A percentile compares a stretch with the other conserved stretches of the same genome.
These are phyloP conservation scores for Syncephalastrum sp. DNA, from an alignment of 371 early-diverging fungal species.

Conservation along the genomic window DNA sequence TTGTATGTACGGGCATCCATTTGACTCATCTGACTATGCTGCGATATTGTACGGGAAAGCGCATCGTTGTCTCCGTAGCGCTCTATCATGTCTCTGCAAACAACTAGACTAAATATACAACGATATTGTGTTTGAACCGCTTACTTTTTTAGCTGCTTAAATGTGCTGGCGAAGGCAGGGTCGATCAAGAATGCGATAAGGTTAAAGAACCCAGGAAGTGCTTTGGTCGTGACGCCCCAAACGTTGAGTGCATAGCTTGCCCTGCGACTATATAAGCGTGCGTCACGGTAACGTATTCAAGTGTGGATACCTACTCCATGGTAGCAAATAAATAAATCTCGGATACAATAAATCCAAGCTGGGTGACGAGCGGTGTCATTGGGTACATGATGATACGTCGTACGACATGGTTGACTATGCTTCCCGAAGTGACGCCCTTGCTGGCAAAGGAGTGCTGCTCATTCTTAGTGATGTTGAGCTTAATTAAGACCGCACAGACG, in stretches of 20 bases:
- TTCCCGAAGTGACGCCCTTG: background rate
- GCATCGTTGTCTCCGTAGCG: slow-evolving; percentile 7
- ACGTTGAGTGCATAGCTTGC: slow-evolving; percentile 22
- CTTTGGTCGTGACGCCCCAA: slow-evolving; percentile 21
- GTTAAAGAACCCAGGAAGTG: slow-evolving; percentile 24
- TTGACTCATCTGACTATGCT: background rate
- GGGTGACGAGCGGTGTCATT: slow-evolving; percentile 19
- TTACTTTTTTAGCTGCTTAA: slow-evolving; percentile 13
- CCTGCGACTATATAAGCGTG: slow-evolving; percentile 3
- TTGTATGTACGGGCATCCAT: slow-evolving; percentile 8
- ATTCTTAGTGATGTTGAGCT: slow-evolving; percentile 10
- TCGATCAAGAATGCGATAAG: slow-evolving; percentile 23
- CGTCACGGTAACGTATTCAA: background rate
- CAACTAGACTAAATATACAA: background rate
- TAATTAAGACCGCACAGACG: slow-evolving; percentile 12
- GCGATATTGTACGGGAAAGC: background rate
- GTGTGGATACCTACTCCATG: slow-evolving; percentile 7
- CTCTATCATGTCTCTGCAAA: slow-evolving; percentile 13
- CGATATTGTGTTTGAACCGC: background rate
- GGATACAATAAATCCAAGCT: slow-evolving; percentile 26
- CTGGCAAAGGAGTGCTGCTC: slow-evolving; percentile 12
- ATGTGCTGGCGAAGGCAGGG: slow-evolving; percentile 17
- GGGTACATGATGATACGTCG: slow-evolving; percentile 29
- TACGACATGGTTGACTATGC: slow-evolving; percentile 18
- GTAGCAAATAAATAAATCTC: slow-evolving; percentile 21